Conservation (phyloP, 768 basidiomycete genomes). For the Lentinula sp. region DNA sequence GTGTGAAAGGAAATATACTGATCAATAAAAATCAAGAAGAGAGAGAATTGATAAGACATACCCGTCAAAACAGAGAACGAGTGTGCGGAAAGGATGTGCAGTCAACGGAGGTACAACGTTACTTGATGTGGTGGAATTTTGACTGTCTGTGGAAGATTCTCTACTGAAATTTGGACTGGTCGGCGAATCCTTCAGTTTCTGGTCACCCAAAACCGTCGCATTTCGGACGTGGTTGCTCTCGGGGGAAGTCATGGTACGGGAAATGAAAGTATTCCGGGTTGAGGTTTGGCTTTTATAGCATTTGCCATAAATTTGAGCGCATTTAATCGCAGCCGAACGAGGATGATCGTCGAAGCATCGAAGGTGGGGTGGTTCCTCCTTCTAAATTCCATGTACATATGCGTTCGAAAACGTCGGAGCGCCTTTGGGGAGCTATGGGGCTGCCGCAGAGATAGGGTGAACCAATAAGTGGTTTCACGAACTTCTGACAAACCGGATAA, state of each 20-base stretch:
- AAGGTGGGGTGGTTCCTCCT: not conserved
- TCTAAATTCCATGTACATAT: not conserved
- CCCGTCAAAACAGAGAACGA: slow-evolving; percentile 55
- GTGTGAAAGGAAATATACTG: slow-evolving; percentile 28
- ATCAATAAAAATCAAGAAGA: slow-evolving; percentile 8
- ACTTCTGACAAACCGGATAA: not conserved
- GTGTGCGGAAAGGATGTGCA: slow-evolving; percentile 19
- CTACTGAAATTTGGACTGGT: not conserved
- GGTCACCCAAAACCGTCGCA: not conserved
- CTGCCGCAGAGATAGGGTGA: no score
- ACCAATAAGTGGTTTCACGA: not conserved
- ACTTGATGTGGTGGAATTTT: not conserved
- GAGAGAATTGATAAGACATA: not conserved
- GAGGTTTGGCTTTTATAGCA: not conserved
- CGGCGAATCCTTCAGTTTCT: not conserved
- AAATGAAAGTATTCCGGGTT: not conserved
- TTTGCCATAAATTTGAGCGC: not conserved
- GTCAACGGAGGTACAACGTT: not conserved
- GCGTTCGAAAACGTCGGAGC: not conserved
- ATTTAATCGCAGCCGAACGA: not conserved
- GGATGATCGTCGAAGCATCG: not conserved
- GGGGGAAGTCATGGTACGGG: not conserved
- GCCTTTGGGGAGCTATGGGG: not conserved
- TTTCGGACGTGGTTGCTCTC: not conserved
- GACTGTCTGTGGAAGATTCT: not conserved